phyloP scores from a whole-genome alignment of 371 early-diverging fungal genomes.

The Capillidium rhysosporum region DNA sequence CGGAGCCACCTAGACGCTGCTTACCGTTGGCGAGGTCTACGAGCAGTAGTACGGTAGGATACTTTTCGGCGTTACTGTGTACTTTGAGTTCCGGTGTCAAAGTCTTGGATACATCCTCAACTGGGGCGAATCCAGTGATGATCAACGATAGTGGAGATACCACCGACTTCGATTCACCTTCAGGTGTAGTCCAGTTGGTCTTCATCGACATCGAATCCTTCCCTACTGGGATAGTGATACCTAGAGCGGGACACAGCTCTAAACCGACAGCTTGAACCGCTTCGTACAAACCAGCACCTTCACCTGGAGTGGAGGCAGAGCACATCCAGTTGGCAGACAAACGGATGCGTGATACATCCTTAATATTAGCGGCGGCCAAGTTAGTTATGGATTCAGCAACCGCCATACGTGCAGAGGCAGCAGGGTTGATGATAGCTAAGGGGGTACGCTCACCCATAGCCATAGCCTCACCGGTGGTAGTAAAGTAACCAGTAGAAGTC shows the following conservation, averaged over 20 bases:
- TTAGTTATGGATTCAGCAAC: constrained; percentile 83
- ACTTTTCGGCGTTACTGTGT: constrained; percentile 12
- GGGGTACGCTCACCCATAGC: constrained; percentile 92
- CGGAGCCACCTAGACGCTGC: constrained; percentile 79
- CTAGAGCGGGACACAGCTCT: constrained; percentile 77
- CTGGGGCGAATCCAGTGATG: constrained; percentile 81
- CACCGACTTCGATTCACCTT: constrained; percentile 32
- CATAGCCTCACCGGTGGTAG: constrained; percentile 80
- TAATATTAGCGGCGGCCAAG: constrained; percentile 68
- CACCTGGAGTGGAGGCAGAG: constrained; percentile 72
- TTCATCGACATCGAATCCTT: constrained; percentile 98
- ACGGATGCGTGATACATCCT: constrained; percentile 42
- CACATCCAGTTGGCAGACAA: constrained; percentile 97
- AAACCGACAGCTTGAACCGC: constrained; percentile 86
- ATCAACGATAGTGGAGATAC: constrained; percentile 76
- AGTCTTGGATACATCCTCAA: constrained; percentile 58
- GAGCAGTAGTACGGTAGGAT: constrained; percentile 40
- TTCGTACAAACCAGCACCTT: constrained; percentile 79
- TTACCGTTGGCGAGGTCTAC: constrained; percentile 70
- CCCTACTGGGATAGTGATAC: constrained; percentile 89
- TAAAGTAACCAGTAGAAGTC: constrained; percentile 49
- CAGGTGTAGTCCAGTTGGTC: constrained; percentile 54
- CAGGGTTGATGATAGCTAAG: constrained; percentile 60
- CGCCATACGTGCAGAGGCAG: constrained; percentile 89
- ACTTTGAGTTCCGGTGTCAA: constrained; percentile 66